These are phyloP conservation scores for Porcisia hertigi DNA, from an alignment of 208 protist species.

Conservation along the genomic window DNA sequence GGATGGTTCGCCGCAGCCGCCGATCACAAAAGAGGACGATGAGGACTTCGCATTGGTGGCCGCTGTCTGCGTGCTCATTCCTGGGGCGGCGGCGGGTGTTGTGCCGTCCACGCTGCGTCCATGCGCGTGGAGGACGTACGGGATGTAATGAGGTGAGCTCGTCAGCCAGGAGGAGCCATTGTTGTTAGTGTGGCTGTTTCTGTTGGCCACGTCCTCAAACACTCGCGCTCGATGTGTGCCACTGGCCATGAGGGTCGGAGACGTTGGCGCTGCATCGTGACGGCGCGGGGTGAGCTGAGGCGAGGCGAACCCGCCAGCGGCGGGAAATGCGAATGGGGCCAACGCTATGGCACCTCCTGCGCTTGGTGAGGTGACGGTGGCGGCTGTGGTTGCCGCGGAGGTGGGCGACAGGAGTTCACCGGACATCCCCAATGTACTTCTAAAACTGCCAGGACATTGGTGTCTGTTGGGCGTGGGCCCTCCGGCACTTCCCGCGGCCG, in stretches of 20 bases:
- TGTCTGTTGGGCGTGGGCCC: not conserved
- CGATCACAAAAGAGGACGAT: conserved; percentile 16
- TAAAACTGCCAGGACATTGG: conserved; percentile 4
- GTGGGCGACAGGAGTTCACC: not conserved
- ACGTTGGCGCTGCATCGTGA: not conserved
- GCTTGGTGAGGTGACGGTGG: not conserved
- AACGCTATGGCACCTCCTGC: not conserved
- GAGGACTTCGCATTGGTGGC: conserved; percentile 1
- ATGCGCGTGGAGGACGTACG: conserved; percentile 8
- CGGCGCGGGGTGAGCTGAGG: conserved; percentile 8
- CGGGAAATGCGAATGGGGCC: not conserved
- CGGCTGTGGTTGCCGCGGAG: not conserved
- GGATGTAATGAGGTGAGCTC: conserved; percentile 1
- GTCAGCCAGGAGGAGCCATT: not conserved
- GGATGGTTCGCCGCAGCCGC: conserved; percentile 11
- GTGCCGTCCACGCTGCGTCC: conserved; percentile 3
- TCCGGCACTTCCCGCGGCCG: not conserved
- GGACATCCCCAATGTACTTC: not conserved
- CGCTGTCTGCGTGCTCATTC: not conserved
- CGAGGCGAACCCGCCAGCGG: not conserved
- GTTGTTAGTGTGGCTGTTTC: not conserved
- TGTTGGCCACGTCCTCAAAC: not conserved
- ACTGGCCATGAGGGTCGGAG: not conserved
- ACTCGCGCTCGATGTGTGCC: not conserved
- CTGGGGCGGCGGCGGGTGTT: not conserved